Evolutionary conservation across 768 basidiomycete species (phyloP).

Genomic region (Russula virescens): DNA sequence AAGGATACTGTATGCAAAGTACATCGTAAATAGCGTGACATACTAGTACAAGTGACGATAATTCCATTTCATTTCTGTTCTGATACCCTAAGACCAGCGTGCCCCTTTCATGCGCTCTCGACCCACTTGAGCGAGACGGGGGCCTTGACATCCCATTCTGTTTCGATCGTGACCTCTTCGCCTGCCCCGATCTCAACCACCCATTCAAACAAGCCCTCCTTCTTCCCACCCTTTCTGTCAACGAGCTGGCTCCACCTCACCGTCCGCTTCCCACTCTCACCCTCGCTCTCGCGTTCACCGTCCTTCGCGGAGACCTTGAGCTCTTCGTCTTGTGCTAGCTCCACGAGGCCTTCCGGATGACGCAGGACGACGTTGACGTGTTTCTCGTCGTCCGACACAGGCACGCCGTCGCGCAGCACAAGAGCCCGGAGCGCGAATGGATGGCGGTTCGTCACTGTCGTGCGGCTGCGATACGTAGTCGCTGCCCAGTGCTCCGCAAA

Average conservation of each 20-base stretch:
- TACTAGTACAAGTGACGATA: too few species aligned
- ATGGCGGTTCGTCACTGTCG: slow-evolving; percentile 44
- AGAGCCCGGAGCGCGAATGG: slow-evolving; percentile 40
- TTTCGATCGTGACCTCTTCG: slow-evolving; percentile 39
- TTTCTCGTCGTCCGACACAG: slow-evolving; percentile 36
- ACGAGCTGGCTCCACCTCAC: slow-evolving; percentile 35
- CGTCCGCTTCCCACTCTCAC: slow-evolving; percentile 26
- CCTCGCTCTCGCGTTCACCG: background rate
- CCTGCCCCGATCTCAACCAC: slow-evolving; percentile 40
- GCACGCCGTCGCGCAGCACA: slow-evolving; percentile 42
- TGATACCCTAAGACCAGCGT: background rate
- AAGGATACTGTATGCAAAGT: too few species aligned
- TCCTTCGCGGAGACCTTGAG: slow-evolving; percentile 27
- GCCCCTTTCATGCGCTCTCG: slow-evolving; percentile 12
- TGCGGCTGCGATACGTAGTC: slow-evolving; percentile 38
- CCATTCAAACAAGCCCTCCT: slow-evolving; percentile 57
- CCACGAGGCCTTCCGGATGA: slow-evolving; percentile 44
- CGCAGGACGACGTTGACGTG: slow-evolving; percentile 41
- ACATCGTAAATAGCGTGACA: too few species aligned
- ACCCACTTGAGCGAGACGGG: slow-evolving; percentile 31
- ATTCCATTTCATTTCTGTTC: too few species aligned
- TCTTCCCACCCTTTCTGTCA: slow-evolving; percentile 44
- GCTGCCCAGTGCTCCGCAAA: slow-evolving; percentile 42
- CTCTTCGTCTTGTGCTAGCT: slow-evolving; percentile 38
- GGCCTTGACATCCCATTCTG: slow-evolving; percentile 49